phyloP scores from a whole-genome alignment of 169 alveolate species.

The Eimeria praecox region DNA sequence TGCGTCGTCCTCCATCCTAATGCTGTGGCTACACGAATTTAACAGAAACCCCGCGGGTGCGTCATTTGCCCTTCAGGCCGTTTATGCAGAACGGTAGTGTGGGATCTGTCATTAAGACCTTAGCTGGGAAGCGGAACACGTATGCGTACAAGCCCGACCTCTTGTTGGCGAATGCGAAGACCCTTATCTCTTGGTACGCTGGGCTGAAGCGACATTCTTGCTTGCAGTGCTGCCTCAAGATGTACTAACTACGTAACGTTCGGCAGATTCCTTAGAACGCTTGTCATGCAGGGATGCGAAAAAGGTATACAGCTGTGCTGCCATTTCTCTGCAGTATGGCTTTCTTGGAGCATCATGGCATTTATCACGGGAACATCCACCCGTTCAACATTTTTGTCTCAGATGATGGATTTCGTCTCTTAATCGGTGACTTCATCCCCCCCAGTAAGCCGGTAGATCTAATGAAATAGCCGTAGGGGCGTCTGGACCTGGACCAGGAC shows the following conservation, averaged over 20 bases:
- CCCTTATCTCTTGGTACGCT: slow-evolving; percentile 66
- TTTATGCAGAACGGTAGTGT: slow-evolving; percentile 80
- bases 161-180: slow-evolving; percentile 73
- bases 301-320: not conserved
- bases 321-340: slow-evolving; percentile 67
- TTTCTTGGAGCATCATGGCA: slow-evolving; percentile 72
- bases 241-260: not conserved
- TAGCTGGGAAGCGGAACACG: slow-evolving; percentile 74
- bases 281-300: not conserved
- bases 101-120: slow-evolving; percentile 71
- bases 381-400: slow-evolving; percentile 81
- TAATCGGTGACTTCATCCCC: slow-evolving; percentile 77
- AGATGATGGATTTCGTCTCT: slow-evolving; percentile 81
- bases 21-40: not conserved
- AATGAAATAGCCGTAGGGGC: not conserved
- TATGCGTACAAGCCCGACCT: slow-evolving; percentile 71
- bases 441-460: slow-evolving; percentile 30
- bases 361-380: slow-evolving; percentile 80
- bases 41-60: not conserved
- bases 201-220: not conserved
- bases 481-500: not conserved
- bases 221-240: not conserved
- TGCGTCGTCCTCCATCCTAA: not conserved
- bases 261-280: not conserved
- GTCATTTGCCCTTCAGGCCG: slow-evolving; percentile 38